Base-by-base conservation (phyloP, 2,329 filamentous ascomycete species). In the Amphichorda felina region DNA sequence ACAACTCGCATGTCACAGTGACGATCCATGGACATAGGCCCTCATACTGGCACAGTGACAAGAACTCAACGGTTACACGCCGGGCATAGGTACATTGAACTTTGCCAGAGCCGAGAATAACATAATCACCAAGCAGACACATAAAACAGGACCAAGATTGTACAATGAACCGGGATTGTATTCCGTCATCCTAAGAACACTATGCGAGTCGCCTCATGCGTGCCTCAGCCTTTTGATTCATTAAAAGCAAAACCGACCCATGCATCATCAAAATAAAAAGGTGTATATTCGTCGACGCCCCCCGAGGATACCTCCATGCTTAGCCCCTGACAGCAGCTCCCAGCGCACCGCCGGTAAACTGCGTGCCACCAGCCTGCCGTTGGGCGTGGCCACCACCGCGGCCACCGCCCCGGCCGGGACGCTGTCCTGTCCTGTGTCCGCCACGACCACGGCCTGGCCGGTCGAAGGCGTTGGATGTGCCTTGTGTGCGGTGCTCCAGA, bases 401-500 rank as follows among this genome's bases (percentile, higher is more conserved):
- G 59, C 55, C 43, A 25, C 75, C 64, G 30, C 79, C 75, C 29
- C 75, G 61, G 33, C 80, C 72, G 19, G 70, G 64, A 30, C 79
- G 64, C 36, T 70, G 66, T 29, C 82, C 79, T 41, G 80, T 73
- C 15, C 61, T 75, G 53, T 57, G 58, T 36, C 77, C 83, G 33
- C 81, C 77, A 19, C 79, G 73, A 41, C 82, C 79, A 44, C 81
- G 74, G 38, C 83, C 84, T 66, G 94, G 86, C 57, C 89, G 71
- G 70, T 95, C 88, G 63, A 96, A 96, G 19, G 87, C 89, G 53
- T 94, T 94, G 40, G 85, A 79, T 47, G 88, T 94, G 49, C 91
- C 91, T 60, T 95, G 87, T 48, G 93, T 96, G 56, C 91, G 79
- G 60, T 95, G 88, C 70, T 98, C 91, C 48, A 98, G 73, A 17